phyloP scores from a whole-genome alignment of 129 eudicot species.

The Logfia minima region DNA sequence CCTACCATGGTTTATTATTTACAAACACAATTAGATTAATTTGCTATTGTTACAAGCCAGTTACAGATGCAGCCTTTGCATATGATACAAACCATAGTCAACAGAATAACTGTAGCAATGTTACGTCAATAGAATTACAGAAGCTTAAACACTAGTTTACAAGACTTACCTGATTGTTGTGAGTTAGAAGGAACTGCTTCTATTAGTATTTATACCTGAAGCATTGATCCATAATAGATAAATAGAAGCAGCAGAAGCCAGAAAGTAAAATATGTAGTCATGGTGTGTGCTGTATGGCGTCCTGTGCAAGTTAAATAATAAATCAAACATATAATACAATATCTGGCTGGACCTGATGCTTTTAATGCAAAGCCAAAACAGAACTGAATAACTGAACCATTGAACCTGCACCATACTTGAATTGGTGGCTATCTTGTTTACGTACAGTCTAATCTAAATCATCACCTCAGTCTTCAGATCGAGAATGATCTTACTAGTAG shows the following conservation, averaged over 20 bases:
- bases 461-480: not conserved
- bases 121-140: not conserved
- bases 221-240: not conserved
- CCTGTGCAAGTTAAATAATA: no score
- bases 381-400: not conserved
- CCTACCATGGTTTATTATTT: not conserved
- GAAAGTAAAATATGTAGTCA: not conserved
- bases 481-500: not conserved
- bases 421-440: not conserved
- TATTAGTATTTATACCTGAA: not conserved
- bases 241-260: not conserved
- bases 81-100: not conserved
- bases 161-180: not conserved
- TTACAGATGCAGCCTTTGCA: not conserved
- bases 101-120: no score
- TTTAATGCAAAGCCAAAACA: not conserved
- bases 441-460: not conserved
- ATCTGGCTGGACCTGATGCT: no score
- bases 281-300: no score
- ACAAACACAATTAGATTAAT: not conserved
- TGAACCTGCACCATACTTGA: not conserved
- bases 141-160: not conserved
- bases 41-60: not conserved
- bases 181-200: not conserved
- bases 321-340: no score